These are phyloP conservation scores for Fusarium tjaetaba DNA, from an alignment of 2,329 filamentous ascomycete genomes.

Conservation along the genomic window DNA sequence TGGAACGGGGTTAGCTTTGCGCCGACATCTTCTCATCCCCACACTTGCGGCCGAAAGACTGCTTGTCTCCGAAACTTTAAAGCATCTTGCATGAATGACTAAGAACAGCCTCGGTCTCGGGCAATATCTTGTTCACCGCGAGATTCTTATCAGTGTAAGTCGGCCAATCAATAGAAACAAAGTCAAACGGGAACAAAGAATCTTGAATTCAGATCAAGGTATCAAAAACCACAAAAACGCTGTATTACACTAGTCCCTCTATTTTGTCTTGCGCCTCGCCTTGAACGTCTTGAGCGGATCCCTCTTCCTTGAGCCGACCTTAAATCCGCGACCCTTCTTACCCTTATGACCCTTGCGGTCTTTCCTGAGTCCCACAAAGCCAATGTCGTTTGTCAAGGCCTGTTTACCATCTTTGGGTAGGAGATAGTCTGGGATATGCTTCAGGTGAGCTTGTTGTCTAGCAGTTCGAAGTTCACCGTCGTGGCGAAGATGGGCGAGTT, in stretches of 20 bases:
- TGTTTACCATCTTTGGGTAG: constrained; percentile 81
- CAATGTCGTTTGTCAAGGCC: constrained; percentile 73
- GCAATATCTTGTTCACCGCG: not conserved
- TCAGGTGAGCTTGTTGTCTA: constrained; percentile 86
- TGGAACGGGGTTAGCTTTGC: not conserved
- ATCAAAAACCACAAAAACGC: constrained; percentile 26
- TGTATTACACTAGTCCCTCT: constrained; percentile 24
- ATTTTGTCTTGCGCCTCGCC: constrained; percentile 61
- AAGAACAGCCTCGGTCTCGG: constrained; percentile 6
- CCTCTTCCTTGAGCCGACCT: constrained; percentile 69
- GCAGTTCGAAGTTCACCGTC: constrained; percentile 88
- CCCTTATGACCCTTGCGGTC: constrained; percentile 59
- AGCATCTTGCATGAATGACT: constrained; percentile 33
- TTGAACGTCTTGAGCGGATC: constrained; percentile 94
- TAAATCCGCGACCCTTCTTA: constrained; percentile 58
- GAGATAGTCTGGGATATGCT: constrained; percentile 93
- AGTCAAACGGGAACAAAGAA: not conserved
- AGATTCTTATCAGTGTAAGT: not conserved
- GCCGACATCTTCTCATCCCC: not conserved
- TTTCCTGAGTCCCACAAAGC: constrained; percentile 77
- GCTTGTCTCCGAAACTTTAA: constrained; percentile 23
- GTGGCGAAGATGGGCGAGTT: constrained; percentile 87
- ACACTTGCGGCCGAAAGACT: constrained; percentile 9
- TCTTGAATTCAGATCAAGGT: constrained; percentile 31
- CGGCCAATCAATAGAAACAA: not conserved